These are phyloP conservation scores for Penicillium steckii DNA, from an alignment of 495 filamentous ascomycete species.

Conservation along the genomic window DNA sequence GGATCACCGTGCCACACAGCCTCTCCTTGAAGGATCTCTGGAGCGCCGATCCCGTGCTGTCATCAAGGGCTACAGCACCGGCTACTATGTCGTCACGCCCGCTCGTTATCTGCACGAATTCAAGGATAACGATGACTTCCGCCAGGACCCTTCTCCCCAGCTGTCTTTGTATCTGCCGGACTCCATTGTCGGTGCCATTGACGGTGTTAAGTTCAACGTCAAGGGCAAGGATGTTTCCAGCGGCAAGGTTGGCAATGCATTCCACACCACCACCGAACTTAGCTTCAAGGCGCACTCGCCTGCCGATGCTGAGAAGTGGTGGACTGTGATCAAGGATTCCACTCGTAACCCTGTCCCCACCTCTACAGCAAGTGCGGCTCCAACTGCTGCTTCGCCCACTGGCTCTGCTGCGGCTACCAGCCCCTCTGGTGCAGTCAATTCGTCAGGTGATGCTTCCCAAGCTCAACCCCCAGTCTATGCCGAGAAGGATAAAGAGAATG, in stretches of 20 bases:
- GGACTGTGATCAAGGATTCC: slow-evolving; percentile 59
- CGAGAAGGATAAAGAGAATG: slow-evolving; percentile 2
- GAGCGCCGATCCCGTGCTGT: slow-evolving; percentile 83
- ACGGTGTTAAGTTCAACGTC: slow-evolving; percentile 82
- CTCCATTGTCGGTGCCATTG: slow-evolving; percentile 71
- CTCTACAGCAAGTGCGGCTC: neutral
- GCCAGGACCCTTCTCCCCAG: slow-evolving; percentile 78
- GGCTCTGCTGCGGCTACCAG: neutral
- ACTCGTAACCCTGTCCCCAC: slow-evolving; percentile 19
- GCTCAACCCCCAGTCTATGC: neutral
- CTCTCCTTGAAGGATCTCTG: slow-evolving; percentile 81
- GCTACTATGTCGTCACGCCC: slow-evolving; percentile 87
- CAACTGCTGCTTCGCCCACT: slow-evolving; percentile 4
- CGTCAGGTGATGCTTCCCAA: neutral
- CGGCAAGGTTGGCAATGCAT: slow-evolving; percentile 57
- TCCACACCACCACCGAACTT: slow-evolving; percentile 62
- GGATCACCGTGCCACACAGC: slow-evolving; percentile 72
- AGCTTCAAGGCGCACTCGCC: slow-evolving; percentile 72
- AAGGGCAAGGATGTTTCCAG: slow-evolving; percentile 86
- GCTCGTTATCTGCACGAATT: slow-evolving; percentile 91
- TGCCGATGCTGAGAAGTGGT: slow-evolving; percentile 79
- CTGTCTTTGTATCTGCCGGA: slow-evolving; percentile 91
- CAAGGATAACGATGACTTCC: slow-evolving; percentile 85
- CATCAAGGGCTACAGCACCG: slow-evolving; percentile 71
- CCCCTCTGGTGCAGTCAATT: neutral